phyloP scores from a whole-genome alignment of 192 early-diverging fungal species.

The Podila epicladia region DNA sequence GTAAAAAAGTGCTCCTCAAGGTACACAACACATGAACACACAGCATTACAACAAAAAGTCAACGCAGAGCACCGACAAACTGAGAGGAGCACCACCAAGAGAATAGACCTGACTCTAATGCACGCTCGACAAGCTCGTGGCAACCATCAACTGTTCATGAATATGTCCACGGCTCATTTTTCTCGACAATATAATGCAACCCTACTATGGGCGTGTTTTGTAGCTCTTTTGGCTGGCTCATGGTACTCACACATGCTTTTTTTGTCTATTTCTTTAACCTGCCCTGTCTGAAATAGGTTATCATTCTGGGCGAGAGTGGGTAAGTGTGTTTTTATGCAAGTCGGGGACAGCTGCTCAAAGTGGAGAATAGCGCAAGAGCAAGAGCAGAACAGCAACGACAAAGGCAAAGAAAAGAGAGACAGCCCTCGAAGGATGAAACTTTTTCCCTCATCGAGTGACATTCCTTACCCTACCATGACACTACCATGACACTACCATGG shows the following conservation, averaged over 20 bases:
- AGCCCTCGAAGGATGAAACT: not conserved
- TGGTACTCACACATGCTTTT: not conserved
- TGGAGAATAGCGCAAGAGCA: no score
- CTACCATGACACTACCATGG: no score
- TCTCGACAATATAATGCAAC: not conserved
- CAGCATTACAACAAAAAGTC: not conserved
- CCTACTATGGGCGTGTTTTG: not conserved
- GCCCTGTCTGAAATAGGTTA: slow-evolving; percentile 61
- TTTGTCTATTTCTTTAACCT: not conserved
- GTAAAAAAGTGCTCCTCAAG: slow-evolving; percentile 68
- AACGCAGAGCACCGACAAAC: not conserved
- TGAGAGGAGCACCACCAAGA: no score
- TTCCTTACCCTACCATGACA: no score
- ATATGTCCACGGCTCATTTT: no score
- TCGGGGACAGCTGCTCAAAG: no score
- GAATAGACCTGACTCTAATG: no score
- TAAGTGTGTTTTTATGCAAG: slow-evolving; percentile 47
- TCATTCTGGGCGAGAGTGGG: slow-evolving; percentile 88
- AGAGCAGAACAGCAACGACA: not conserved
- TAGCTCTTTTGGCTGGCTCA: no score
- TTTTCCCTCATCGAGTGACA: not conserved
- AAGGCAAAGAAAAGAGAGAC: not conserved
- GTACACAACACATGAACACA: slow-evolving; percentile 18
- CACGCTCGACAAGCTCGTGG: no score
- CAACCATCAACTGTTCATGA: no score